phyloP scores from a whole-genome alignment of 2,329 filamentous ascomycete species.

The Diaporthe caulivora region DNA sequence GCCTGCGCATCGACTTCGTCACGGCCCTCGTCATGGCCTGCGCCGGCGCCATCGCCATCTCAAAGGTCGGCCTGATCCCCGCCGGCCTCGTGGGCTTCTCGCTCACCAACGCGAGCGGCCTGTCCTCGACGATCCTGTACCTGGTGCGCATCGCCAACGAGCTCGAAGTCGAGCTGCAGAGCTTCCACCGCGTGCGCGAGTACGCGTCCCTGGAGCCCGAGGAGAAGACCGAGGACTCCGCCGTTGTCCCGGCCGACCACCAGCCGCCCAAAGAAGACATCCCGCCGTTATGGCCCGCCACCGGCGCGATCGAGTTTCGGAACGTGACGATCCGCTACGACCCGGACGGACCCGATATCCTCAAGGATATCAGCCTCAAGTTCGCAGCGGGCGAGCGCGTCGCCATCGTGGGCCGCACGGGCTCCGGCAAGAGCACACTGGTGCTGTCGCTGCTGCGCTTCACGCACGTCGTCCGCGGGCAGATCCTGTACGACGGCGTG shows the following conservation, averaged over 20 bases:
- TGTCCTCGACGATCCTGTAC: constrained; percentile 64
- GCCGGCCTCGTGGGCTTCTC: constrained; percentile 69
- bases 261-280: constrained; percentile 9
- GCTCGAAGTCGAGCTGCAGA: constrained; percentile 68
- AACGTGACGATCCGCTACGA: constrained; percentile 47
- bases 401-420: constrained; percentile 75
- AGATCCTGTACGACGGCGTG: constrained; percentile 51
- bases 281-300: constrained; percentile 45
- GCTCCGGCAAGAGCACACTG: constrained; percentile 74
- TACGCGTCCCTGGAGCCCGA: constrained; percentile 47
- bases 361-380: constrained; percentile 45
- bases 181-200: constrained; percentile 51
- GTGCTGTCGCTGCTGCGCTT: constrained; percentile 52
- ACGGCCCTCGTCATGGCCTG: constrained; percentile 64
- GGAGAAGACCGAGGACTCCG: constrained; percentile 40
- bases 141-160: constrained; percentile 68
- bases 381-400: constrained; percentile 69
- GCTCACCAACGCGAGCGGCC: constrained; percentile 65
- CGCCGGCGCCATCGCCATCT: constrained; percentile 66
- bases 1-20: constrained; percentile 65
- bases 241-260: not conserved
- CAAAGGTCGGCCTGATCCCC: constrained; percentile 58
- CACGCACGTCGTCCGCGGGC: constrained; percentile 49
- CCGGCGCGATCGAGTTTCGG: constrained; percentile 46
- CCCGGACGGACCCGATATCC: constrained; percentile 46